A percentile compares a stretch with the other conserved stretches of the same genome.
These are phyloP conservation scores for Phytophthora ohioensis DNA, from an alignment of 352 stramenopile species.

Conservation along the genomic window DNA sequence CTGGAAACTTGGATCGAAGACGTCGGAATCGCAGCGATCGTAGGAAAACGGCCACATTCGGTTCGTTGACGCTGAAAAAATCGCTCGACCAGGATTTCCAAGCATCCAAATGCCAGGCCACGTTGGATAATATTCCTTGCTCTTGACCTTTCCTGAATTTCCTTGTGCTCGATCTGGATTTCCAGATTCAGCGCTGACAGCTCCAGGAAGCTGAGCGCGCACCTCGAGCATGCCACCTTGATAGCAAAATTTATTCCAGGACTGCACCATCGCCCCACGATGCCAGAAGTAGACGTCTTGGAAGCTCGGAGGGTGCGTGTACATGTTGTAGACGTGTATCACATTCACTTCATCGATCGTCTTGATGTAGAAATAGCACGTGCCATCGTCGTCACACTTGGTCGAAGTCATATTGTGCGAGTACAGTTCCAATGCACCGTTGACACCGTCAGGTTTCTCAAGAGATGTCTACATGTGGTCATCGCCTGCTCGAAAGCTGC, in stretches of 20 bases:
- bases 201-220: conserved; percentile 87
- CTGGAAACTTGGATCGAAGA: conserved; percentile 48
- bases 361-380: no score
- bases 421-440: no score
- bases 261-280: conserved; percentile 90
- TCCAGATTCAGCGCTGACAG: conserved; percentile 13
- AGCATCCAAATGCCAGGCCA: no score
- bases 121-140: conserved; percentile 63
- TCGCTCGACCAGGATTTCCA: no score
- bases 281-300: conserved; percentile 61
- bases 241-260: conserved; percentile 97
- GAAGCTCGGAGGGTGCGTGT: conserved; percentile 48
- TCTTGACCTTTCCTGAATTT: conserved; percentile 44
- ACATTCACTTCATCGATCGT: conserved; percentile 54
- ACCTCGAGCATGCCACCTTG: conserved; percentile 93
- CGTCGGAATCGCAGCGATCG: conserved; percentile 76
- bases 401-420: no score
- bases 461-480: no score
- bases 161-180: conserved; percentile 13
- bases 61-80: conserved; percentile 82
- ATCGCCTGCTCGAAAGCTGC: no score
- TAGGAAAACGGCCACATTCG: conserved; percentile 96
- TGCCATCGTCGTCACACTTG: no score
- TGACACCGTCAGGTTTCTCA: no score
- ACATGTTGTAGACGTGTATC: conserved; percentile 81